phyloP scores from a whole-genome alignment of 805 yeast genomes.

The Dipodascus albidus region DNA sequence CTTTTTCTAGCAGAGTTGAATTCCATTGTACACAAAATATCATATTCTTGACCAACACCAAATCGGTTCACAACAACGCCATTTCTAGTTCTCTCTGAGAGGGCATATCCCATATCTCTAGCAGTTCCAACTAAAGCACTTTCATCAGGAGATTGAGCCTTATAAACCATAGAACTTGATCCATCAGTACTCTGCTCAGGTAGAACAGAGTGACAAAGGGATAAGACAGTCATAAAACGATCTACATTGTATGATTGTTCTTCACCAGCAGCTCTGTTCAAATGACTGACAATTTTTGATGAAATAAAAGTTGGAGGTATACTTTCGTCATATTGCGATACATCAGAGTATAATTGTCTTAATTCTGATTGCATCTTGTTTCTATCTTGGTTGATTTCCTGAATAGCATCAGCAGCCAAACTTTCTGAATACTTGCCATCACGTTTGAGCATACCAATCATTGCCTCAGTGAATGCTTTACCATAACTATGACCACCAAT shows the following conservation, averaged over 20 bases:
- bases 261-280: conserved; percentile 30
- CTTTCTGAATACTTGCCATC: conserved; percentile 49
- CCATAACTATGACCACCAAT: conserved; percentile 63
- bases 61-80: conserved; percentile 36
- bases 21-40: conserved; percentile 48
- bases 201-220: conserved; percentile 70
- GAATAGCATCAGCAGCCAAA: conserved; percentile 38
- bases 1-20: conserved; percentile 70
- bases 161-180: conserved; percentile 38
- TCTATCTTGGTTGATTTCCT: conserved; percentile 35
- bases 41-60: conserved; percentile 38
- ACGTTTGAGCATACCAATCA: conserved; percentile 56
- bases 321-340: conserved; percentile 37
- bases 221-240: conserved; percentile 57
- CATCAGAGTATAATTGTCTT: conserved; percentile 28
- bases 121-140: conserved; percentile 73
- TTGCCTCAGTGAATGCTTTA: conserved; percentile 63
- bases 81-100: conserved; percentile 44
- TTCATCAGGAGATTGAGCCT: conserved; percentile 83
- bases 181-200: conserved; percentile 37
- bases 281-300: conserved; percentile 45
- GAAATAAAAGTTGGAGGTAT: conserved; percentile 57
- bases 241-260: conserved; percentile 40
- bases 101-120: conserved; percentile 60
- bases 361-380: conserved; percentile 38